Base-by-base conservation (phyloP, 1,284 basidiomycete species). In the Ganoderma lingzhi region DNA sequence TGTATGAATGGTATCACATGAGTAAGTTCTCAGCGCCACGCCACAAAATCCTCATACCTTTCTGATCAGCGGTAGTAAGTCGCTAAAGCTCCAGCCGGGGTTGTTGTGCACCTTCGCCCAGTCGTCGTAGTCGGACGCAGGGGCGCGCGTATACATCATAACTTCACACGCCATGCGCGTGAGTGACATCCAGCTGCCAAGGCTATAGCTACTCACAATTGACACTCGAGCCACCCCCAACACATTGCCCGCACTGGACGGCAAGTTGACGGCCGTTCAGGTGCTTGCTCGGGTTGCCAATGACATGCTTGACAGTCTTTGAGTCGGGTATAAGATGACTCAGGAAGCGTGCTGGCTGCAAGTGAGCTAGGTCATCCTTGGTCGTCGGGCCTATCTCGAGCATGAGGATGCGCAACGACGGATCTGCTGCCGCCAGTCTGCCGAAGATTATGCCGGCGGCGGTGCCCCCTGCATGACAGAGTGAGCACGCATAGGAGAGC, bases 181-280 rank as follows among this genome's bases (percentile, higher is more conserved):
- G n/a, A 14, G 30, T 30, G 53, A 17, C 41, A 19, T 15, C 45
- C 28, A 17, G 28, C 2, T 0, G 35, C 2, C 32, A 58, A 2
- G 15, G 6, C 8, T 0, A 65, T 35, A 35, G 35, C 86, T 1
- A 68, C 86, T 63, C 64, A 88, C 89, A 88, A 70, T 90, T 89
- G 10, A 90, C 82, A 65, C 80, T 78, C 1, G 88, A 89, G 0
- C 87, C 88, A 9, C 89, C 89, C 2, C 89, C 89, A 0, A 90
- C 76, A 51, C 82, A 83, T 41, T 82, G 79, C 0, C 85, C 87
- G 48, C 79, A 76, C 0, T 81, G 80, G 30, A 86, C 80, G 32
- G 84, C 69, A 6, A 80, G 71, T 37, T 78, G 70, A 8, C 88
- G 84, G n/a, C 83, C 84, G 37, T 77, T 80, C 37, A 89, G 76